phyloP scores from a whole-genome alignment of 2,329 filamentous ascomycete species.

The Ascochyta lentis region DNA sequence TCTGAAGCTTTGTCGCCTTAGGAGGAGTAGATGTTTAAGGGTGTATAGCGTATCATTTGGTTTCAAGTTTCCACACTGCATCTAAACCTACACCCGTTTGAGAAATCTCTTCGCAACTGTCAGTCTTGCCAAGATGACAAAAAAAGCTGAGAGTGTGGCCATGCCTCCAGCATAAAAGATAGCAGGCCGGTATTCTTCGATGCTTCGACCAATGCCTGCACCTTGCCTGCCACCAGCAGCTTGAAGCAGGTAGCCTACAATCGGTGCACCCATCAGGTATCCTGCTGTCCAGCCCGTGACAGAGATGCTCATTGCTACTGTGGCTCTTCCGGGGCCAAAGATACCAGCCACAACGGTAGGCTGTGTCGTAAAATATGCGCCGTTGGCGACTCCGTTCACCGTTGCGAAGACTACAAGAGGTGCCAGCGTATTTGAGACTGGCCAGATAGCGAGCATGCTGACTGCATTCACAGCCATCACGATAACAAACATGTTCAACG shows the following conservation, averaged over 20 bases:
- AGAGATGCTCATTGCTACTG: conserved; percentile 38
- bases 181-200: conserved; percentile 34
- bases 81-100: too few relatives aligned
- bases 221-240: conserved; percentile 28
- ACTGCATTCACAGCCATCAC: conserved; percentile 33
- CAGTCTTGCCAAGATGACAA: too few relatives aligned
- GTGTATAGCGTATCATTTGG: too few relatives aligned
- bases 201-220: conserved; percentile 12
- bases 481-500: conserved; percentile 40
- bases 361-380: conserved; percentile 35
- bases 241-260: conserved; percentile 36
- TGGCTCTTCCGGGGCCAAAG: conserved; percentile 34
- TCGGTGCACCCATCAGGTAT: conserved; percentile 38
- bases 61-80: too few relatives aligned
- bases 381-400: conserved; percentile 38
- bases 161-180: conserved; percentile 40
- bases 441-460: conserved; percentile 42
- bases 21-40: too few relatives aligned
- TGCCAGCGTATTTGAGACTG: conserved; percentile 29
- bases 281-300: conserved; percentile 35
- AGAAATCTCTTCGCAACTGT: too few relatives aligned
- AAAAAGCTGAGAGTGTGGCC: too few relatives aligned
- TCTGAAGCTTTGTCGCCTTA: too few relatives aligned
- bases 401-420: conserved; percentile 35
- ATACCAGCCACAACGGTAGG: conserved; percentile 36